Evolutionary conservation across 495 filamentous ascomycete genomes (phyloP).

Genomic region (Xylaria cubensis): DNA sequence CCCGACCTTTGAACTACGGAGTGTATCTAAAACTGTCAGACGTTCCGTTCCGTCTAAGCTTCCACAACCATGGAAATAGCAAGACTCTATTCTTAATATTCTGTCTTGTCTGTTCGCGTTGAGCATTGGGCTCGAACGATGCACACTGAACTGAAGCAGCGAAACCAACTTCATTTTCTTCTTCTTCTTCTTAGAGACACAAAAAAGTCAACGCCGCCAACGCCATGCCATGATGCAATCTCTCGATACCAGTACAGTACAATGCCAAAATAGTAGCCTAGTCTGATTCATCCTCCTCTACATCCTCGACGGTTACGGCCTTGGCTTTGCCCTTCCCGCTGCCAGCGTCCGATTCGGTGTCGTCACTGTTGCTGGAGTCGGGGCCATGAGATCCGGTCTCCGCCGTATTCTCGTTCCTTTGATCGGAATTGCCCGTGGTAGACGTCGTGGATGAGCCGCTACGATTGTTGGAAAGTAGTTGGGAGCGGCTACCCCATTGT

Average conservation of each 20-base stretch:
- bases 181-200: neutral
- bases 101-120: conserved; percentile 10
- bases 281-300: conserved; percentile 41
- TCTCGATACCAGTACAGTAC: conserved; percentile 24
- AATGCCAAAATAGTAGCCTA: conserved; percentile 21
- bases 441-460: conserved; percentile 28
- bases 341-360: conserved; percentile 23
- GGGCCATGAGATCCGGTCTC: conserved; percentile 15
- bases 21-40: neutral
- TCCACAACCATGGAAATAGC: neutral
- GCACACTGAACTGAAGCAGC: conserved; percentile 8
- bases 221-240: conserved; percentile 44
- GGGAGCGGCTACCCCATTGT: conserved; percentile 51
- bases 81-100: conserved; percentile 14
- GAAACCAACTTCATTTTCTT: conserved; percentile 9
- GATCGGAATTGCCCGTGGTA: conserved; percentile 25
- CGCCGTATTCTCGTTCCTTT: conserved; percentile 23
- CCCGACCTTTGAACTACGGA: neutral
- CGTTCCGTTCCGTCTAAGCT: neutral
- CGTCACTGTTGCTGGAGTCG: conserved; percentile 31
- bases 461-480: conserved; percentile 41
- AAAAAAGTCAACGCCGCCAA: conserved; percentile 36
- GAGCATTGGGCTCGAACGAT: conserved; percentile 24
- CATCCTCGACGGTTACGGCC: conserved; percentile 52
- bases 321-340: conserved; percentile 44